Conservation (phyloP, 164 flowering plant genomes). For the Macadamia tetraphylla region DNA sequence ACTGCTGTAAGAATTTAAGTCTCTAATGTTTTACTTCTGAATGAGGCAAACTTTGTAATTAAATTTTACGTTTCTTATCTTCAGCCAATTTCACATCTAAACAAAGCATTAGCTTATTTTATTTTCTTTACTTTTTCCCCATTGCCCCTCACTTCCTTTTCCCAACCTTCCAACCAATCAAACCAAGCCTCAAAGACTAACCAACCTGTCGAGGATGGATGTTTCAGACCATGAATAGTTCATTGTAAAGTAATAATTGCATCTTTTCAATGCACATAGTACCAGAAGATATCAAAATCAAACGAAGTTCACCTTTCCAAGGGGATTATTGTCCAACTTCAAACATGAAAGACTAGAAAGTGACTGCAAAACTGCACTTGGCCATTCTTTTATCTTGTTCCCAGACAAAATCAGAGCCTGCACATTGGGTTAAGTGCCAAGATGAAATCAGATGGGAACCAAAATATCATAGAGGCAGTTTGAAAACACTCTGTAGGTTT, state of each 20-base stretch:
- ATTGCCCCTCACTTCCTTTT: too few relatives aligned
- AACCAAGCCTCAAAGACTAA: too few relatives aligned
- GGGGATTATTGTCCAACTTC: conserved; percentile 80
- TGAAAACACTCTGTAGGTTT: too few relatives aligned
- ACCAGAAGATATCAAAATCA: neutral
- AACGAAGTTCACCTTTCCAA: conserved; percentile 47
- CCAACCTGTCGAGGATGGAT: neutral
- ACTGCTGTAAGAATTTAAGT: too few relatives aligned
- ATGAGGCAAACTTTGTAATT: too few relatives aligned
- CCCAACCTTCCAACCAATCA: too few relatives aligned
- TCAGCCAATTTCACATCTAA: too few relatives aligned
- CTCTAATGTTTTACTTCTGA: too few relatives aligned
- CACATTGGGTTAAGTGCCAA: conserved; percentile 13
- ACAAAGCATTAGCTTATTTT: too few relatives aligned
- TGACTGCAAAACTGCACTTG: conserved; percentile 54
- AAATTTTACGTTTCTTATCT: too few relatives aligned
- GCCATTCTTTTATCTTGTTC: conserved; percentile 88
- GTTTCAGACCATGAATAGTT: neutral
- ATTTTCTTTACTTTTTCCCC: too few relatives aligned
- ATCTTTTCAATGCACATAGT: neutral
- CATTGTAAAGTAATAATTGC: neutral
- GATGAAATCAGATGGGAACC: neutral
- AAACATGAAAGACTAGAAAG: conserved; percentile 63
- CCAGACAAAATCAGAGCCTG: conserved; percentile 76
- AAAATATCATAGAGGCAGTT: too few relatives aligned